Conservation (phyloP, 2,329 filamentous ascomycete genomes). For the Sphaerulina musiva region DNA sequence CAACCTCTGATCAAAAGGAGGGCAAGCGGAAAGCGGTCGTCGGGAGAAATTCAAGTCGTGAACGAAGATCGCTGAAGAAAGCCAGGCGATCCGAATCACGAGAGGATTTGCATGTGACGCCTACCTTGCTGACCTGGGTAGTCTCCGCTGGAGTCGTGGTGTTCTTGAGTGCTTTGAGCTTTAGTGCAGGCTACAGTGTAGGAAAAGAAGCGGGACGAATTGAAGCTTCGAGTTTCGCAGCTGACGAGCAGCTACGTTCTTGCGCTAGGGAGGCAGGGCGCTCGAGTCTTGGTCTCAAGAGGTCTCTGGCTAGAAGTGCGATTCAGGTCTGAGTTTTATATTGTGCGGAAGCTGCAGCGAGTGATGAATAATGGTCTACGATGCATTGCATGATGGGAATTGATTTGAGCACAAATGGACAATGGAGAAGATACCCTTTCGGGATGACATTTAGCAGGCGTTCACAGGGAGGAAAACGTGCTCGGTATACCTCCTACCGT, state of each 20-base stretch:
- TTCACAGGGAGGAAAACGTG: neutral
- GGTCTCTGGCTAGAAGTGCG: slow-evolving; percentile 29
- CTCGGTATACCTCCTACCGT: neutral
- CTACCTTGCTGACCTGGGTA: slow-evolving; percentile 60
- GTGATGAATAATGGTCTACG: neutral
- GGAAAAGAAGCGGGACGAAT: slow-evolving; percentile 45
- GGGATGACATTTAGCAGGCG: neutral
- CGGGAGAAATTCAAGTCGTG: slow-evolving; percentile 38
- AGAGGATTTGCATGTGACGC: slow-evolving; percentile 42
- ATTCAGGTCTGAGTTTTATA: slow-evolving; percentile 25
- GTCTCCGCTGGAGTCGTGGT: slow-evolving; percentile 60
- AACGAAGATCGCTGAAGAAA: slow-evolving; percentile 42
- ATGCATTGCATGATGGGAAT: neutral
- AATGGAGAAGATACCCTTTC: neutral
- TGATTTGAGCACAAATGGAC: neutral
- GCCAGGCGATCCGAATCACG: slow-evolving; percentile 30
- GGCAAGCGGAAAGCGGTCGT: slow-evolving; percentile 42
- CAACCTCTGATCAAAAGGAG: slow-evolving; percentile 28
- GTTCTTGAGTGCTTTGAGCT: slow-evolving; percentile 57
- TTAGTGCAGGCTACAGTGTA: slow-evolving; percentile 57
- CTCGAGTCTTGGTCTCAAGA: slow-evolving; percentile 30
- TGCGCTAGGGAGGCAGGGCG: slow-evolving; percentile 32
- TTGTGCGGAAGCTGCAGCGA: neutral
- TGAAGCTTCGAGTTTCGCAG: slow-evolving; percentile 19
- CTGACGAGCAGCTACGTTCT: slow-evolving; percentile 22